Percentiles rank a stretch among this genome's conserved stretches.
Conservation (phyloP, 2,329 filamentous ascomycete species). For the Tolypocladium ovalisporum region DNA sequence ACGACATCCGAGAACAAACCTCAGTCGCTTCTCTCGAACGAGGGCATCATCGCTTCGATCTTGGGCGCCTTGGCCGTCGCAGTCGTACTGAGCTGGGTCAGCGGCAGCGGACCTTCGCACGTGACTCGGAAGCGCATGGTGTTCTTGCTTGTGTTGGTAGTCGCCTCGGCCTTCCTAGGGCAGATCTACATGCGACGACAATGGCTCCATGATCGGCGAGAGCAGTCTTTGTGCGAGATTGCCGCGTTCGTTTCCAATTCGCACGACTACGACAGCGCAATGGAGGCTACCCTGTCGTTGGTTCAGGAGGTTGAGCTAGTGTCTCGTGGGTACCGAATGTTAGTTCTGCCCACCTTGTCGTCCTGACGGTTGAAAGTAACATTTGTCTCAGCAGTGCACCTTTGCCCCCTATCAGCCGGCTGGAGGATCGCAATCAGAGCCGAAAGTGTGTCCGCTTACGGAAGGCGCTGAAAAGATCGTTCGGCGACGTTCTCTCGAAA, state of each 20-base stretch:
- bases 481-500: conserved; percentile 58
- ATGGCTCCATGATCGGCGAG: conserved; percentile 69
- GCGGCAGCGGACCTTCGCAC: conserved; percentile 36
- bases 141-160: conserved; percentile 36
- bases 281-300: conserved; percentile 64
- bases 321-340: conserved; percentile 81
- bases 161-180: conserved; percentile 42
- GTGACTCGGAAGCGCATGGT: conserved; percentile 46
- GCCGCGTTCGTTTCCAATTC: conserved; percentile 60
- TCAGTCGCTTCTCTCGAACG: conserved; percentile 26
- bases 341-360: conserved; percentile 21
- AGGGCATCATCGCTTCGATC: conserved; percentile 37
- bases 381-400: conserved; percentile 58
- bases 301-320: conserved; percentile 95
- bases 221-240: conserved; percentile 61
- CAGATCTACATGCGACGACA: conserved; percentile 68
- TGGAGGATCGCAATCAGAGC: conserved; percentile 73
- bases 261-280: conserved; percentile 71
- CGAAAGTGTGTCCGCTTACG: conserved; percentile 74
- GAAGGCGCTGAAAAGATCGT: conserved; percentile 58
- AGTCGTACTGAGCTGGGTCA: conserved; percentile 63
- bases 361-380: not conserved
- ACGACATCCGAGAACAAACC: conserved; percentile 5
- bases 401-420: conserved; percentile 79
- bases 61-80: conserved; percentile 51